Base-by-base conservation (phyloP, 148 eudicot species). In the Silene uniflora region DNA sequence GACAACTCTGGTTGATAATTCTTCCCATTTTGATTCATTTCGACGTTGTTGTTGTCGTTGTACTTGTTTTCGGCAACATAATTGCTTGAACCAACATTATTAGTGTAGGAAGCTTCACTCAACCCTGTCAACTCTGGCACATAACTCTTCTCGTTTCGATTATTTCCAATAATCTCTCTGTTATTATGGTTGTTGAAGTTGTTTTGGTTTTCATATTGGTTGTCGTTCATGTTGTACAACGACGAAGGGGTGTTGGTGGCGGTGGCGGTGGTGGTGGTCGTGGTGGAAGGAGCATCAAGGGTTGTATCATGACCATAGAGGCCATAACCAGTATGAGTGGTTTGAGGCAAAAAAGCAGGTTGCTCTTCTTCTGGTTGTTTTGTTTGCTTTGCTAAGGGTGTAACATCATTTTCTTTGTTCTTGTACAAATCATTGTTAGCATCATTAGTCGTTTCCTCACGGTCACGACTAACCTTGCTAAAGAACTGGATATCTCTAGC, bases 401-500 rank as follows among this genome's bases (percentile, higher is more conserved):
- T 66, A 16, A 67, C 62, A 7, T 65, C 73, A 25, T 72, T 47
- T 29, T 76, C 69, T 44, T 63, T 62, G 69, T 47, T 73, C 68
- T 47, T 67, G 77, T 12, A 23, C 25, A 22, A 27, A 10, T 18
- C 24, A 25, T 70, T 46, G 56, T 63, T 47, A 24, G 69, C 19
- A 62, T 56, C 59, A 60, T 6, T 39, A 39, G 47, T 21, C 74
- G 65, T 7, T 1, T 27, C 66, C 55, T 73, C 63, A 56, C 68
- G 76, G 66, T 63, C 70, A 46, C 76, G 81, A 71, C 83, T 73
- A 74, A 81, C 78, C 77, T 92, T 90, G 88, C 83, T 88, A 86
- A 92, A 92, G 85, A 85, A 89, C 23, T 86, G 91, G 89, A 89
- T 87, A 3, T 89, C 96, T 69, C 97, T 88, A 70, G 91, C 97